phyloP scores from a whole-genome alignment of 2,329 filamentous ascomycete genomes.

The Ilyonectria mors-panacis region DNA sequence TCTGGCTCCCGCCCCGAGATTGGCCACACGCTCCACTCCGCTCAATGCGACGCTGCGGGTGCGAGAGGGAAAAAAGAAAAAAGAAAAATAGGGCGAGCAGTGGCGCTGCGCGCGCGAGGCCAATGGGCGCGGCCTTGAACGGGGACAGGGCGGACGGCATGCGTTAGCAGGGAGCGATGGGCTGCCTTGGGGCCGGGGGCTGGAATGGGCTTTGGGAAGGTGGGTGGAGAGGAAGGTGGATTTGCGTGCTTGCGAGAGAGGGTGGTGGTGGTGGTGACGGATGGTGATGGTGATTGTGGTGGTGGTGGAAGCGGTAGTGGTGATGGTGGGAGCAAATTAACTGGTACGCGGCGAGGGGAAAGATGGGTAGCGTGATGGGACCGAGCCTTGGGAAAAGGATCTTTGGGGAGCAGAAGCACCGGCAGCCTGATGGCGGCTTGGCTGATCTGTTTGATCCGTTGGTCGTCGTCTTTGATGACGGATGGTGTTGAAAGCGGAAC shows the following conservation, averaged over 20 bases:
- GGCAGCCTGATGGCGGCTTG: background rate
- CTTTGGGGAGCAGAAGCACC: background rate
- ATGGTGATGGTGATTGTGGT: too few relatives aligned
- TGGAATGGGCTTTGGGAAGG: constrained; percentile 21
- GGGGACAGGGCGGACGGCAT: constrained; percentile 48
- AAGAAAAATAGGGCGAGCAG: constrained; percentile 30
- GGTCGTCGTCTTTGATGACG: background rate
- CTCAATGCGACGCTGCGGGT: constrained; percentile 30
- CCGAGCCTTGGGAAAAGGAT: background rate
- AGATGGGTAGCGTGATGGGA: background rate
- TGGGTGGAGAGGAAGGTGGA: too few relatives aligned
- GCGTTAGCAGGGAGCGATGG: constrained; percentile 32
- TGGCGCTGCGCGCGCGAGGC: constrained; percentile 29
- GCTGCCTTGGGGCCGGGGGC: constrained; percentile 12
- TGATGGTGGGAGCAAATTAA: constrained; percentile 14
- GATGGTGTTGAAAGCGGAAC: background rate
- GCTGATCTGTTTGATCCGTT: background rate
- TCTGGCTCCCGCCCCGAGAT: constrained; percentile 23
- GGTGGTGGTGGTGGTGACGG: too few relatives aligned
- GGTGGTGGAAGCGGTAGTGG: background rate
- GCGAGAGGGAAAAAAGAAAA: constrained; percentile 8
- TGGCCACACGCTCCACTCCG: constrained; percentile 18
- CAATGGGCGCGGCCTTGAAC: constrained; percentile 35
- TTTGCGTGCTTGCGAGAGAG: too few relatives aligned
- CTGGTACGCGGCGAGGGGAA: background rate